Conservation (phyloP, 805 yeast genomes). For the Lachancea dasiensis region DNA sequence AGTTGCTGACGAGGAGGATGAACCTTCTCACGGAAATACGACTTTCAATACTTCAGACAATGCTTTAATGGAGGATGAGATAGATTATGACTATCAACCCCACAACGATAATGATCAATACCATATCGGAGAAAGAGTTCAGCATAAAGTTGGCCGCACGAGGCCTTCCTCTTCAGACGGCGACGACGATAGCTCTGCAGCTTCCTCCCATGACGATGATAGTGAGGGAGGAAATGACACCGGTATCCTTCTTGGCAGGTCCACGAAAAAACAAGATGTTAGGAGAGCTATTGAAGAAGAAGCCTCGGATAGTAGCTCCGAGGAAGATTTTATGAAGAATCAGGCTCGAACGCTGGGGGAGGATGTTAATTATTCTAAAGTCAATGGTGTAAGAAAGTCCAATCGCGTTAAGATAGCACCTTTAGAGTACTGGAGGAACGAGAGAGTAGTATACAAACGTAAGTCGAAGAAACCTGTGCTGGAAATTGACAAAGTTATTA, state of each 20-base stretch:
- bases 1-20: conserved; percentile 89
- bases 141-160: too few species aligned
- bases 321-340: conserved; percentile 20
- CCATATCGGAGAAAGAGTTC: too few species aligned
- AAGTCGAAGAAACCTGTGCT: conserved; percentile 40
- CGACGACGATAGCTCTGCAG: too few species aligned
- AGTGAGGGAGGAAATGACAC: too few species aligned
- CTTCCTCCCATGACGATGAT: too few species aligned
- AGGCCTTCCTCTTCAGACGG: too few species aligned
- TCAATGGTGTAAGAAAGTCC: conserved; percentile 51
- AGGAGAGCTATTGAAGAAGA: background rate
- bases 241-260: background rate
- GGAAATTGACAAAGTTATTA: conserved; percentile 53
- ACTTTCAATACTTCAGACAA: conserved; percentile 31
- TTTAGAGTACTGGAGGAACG: conserved; percentile 80
- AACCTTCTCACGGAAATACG: conserved; percentile 27
- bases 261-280: background rate
- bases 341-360: conserved; percentile 16
- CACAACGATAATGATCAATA: conserved; percentile 30
- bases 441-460: conserved; percentile 56
- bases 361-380: conserved; percentile 17
- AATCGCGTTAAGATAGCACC: conserved; percentile 62
- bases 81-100: conserved; percentile 17
- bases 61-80: conserved; percentile 28
- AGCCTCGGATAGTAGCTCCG: conserved; percentile 21